These are phyloP conservation scores for Leccinum aurantiacum DNA, from an alignment of 768 basidiomycete species.

Conservation along the genomic window DNA sequence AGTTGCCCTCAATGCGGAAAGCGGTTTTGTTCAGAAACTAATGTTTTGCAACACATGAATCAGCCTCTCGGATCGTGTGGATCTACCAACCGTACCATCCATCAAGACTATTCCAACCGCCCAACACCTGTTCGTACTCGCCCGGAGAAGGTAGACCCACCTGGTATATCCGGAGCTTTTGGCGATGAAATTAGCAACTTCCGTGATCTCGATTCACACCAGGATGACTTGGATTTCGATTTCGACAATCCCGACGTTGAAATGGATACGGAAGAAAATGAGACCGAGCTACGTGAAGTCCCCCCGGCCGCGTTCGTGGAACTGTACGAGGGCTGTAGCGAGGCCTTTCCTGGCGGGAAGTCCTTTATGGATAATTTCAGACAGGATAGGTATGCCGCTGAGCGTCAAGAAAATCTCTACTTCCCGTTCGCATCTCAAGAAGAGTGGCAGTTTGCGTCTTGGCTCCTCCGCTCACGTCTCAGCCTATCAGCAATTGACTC, in stretches of 20 bases:
- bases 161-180: not conserved
- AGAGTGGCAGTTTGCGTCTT: not conserved
- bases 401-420: slow-evolving; percentile 18
- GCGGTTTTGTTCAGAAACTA: not conserved
- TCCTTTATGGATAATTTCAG: slow-evolving; percentile 32
- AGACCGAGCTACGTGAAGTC: not conserved
- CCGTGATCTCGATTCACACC: not conserved
- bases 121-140: not conserved
- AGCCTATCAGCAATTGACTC: not conserved
- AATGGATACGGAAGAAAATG: not conserved
- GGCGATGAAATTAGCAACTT: too few relatives aligned
- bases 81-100: not conserved
- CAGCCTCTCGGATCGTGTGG: not conserved
- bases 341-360: not conserved
- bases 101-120: not conserved
- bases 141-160: not conserved
- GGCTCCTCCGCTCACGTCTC: not conserved
- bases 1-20: slow-evolving; percentile 4
- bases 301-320: not conserved
- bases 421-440: not conserved
- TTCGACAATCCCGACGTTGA: not conserved
- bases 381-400: slow-evolving; percentile 21
- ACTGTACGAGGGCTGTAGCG: not conserved
- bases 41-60: slow-evolving; percentile 5
- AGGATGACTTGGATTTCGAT: not conserved